Evolutionary conservation across 2,329 filamentous ascomycete genomes (phyloP), one percentile per base, ranked within the genome.

Genomic region (Uncinocarpus reesii): DNA sequence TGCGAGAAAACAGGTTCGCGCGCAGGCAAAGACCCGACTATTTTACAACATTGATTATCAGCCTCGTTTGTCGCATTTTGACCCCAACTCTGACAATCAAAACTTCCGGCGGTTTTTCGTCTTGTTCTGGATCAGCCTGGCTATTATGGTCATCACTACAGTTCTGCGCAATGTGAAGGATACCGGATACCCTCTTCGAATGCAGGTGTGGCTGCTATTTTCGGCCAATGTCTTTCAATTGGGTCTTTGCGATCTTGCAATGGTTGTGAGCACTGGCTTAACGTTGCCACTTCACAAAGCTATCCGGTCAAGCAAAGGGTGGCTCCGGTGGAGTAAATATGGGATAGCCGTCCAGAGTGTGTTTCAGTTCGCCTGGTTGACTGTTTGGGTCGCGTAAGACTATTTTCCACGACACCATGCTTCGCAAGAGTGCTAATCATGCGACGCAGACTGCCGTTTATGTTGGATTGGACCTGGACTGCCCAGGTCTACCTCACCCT

Each of bases 61-160:
- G 34, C 83, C 84, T 52, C 84, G 92, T 49, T 83, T 96, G 18
- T 96, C 90, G 15, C 90, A 98, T 69, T 95, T 98, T 63, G 92
- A 98, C 62, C 88, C 89, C 0, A 77, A 79, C 42, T 94, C 86
- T 66, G 88, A 95, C 60, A 89, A 96, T 65, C 81, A 81, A 60
- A 88, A 98, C 67, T 98, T 98, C 65, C 81, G 87, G 58, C 92
- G 92, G 62, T 98, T 98, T 76, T 98, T 95, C 70, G 86, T 92
- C 47, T 78, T 98, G 31, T 98, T 98, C 70, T 98, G 92, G 92
- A 90, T 98, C 55, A 87, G 87, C 7, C 74, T 98, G 51, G 86
- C 86, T 57, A 94, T 98, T 65, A 95, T 98, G 89, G 87, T 89
- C 59, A 83, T 95, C 53, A 96, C 90, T 2, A 86, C 86, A n/a